Conservation (phyloP, 352 stramenopile species). For the Globisporangium cylindrosporum region DNA sequence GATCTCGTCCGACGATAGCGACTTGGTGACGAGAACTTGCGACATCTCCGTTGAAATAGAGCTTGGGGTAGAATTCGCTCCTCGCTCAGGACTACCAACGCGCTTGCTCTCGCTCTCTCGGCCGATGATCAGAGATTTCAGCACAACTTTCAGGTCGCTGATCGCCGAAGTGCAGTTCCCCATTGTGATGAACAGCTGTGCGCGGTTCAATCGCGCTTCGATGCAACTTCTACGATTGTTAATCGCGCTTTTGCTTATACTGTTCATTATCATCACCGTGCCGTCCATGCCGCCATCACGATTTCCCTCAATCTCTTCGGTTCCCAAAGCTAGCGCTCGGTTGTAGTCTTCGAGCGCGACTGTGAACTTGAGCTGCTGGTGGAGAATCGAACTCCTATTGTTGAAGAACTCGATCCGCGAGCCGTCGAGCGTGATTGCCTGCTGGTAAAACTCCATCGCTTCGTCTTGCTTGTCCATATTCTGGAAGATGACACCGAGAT, state of each 20-base stretch:
- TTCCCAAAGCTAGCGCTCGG: slow-evolving; percentile 27
- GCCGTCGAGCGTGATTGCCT: slow-evolving; percentile 39
- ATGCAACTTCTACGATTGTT: slow-evolving; percentile 19
- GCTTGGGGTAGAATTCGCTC: not conserved
- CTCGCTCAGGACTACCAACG: not conserved
- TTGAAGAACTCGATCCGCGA: slow-evolving; percentile 50
- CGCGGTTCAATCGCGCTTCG: slow-evolving; percentile 49
- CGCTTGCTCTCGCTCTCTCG: slow-evolving; percentile 1
- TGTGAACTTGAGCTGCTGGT: slow-evolving; percentile 49
- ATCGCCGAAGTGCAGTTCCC: slow-evolving; percentile 38
- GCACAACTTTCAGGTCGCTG: slow-evolving; percentile 30
- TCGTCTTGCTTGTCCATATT: slow-evolving; percentile 37
- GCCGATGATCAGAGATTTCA: slow-evolving; percentile 2
- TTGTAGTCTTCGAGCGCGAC: slow-evolving; percentile 59
- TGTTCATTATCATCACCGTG: not conserved
- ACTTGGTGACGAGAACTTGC: not conserved
- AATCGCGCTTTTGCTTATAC: not conserved
- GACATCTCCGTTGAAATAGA: not conserved
- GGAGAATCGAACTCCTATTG: slow-evolving; percentile 52
- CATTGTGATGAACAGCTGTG: slow-evolving; percentile 50
- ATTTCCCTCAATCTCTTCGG: too few relatives aligned
- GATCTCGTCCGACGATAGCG: slow-evolving; percentile 22
- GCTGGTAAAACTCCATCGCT: slow-evolving; percentile 50
- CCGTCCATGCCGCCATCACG: not conserved
- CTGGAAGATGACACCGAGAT: slow-evolving; percentile 40